A percentile compares a stretch with the other conserved stretches of the same genome.
phyloP scores from a whole-genome alignment of 2,329 filamentous ascomycete species.

The Monilinia polystroma region DNA sequence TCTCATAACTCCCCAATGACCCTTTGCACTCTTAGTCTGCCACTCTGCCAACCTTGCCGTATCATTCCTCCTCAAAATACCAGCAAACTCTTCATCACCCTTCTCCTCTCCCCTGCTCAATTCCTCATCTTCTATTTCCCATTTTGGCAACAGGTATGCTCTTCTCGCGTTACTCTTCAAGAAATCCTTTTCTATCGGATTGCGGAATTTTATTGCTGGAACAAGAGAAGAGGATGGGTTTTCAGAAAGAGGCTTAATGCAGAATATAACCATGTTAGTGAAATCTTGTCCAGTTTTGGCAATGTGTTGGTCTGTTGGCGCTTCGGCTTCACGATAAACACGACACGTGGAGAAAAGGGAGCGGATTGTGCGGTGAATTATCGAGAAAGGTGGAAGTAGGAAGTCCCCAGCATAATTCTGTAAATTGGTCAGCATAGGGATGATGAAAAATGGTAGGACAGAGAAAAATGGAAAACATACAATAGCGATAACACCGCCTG shows the following conservation, averaged over 20 bases:
- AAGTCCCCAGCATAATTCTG: slow-evolving; percentile 96
- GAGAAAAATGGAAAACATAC: slow-evolving; percentile 48
- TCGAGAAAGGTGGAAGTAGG: slow-evolving; percentile 68
- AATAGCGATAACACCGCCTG: slow-evolving; percentile 83
- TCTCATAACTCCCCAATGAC: slow-evolving; percentile 93
- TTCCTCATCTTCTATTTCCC: slow-evolving; percentile 56
- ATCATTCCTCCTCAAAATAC: slow-evolving; percentile 60
- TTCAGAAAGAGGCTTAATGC: slow-evolving; percentile 44
- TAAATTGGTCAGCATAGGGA: neutral
- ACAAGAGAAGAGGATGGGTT: slow-evolving; percentile 14
- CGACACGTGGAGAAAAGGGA: slow-evolving; percentile 85
- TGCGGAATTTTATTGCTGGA: slow-evolving; percentile 61
- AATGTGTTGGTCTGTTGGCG: slow-evolving; percentile 49
- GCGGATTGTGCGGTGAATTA: slow-evolving; percentile 79
- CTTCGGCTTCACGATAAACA: slow-evolving; percentile 77
- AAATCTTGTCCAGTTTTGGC: slow-evolving; percentile 64
- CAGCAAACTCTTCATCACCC: slow-evolving; percentile 41
- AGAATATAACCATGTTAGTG: slow-evolving; percentile 96
- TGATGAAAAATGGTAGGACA: neutral
- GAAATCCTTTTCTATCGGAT: slow-evolving; percentile 63
- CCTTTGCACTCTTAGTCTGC: slow-evolving; percentile 73
- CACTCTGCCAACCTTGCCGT: slow-evolving; percentile 66
- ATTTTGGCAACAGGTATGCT: slow-evolving; percentile 67
- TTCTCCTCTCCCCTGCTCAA: slow-evolving; percentile 38
- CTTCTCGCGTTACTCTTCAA: slow-evolving; percentile 69